phyloP scores from a whole-genome alignment of 2,329 filamentous ascomycete genomes.

The Lachnellula hyalina region DNA sequence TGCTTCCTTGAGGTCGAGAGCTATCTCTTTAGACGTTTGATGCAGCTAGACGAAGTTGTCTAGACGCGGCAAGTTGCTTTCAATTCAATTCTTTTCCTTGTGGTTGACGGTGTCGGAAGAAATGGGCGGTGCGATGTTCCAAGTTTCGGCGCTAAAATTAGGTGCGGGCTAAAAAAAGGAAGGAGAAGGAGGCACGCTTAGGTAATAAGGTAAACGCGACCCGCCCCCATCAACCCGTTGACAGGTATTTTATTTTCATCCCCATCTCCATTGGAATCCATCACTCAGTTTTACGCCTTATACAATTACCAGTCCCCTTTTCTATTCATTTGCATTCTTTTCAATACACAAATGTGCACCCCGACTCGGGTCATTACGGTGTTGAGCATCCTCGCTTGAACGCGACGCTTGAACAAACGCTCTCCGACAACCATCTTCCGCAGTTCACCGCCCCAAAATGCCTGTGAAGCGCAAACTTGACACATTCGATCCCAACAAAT shows the following conservation, averaged over 20 bases:
- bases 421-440: background rate
- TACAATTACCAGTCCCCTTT: too few relatives aligned
- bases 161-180: too few relatives aligned
- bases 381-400: background rate
- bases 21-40: background rate
- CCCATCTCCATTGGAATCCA: too few relatives aligned
- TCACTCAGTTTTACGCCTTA: too few relatives aligned
- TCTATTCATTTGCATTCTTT: background rate
- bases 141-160: background rate
- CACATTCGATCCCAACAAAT: slow-evolving; percentile 56
- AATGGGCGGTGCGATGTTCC: background rate
- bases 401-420: background rate
- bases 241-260: too few relatives aligned
- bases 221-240: too few relatives aligned
- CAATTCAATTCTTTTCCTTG: background rate
- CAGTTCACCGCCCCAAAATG: slow-evolving; percentile 18
- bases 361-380: background rate
- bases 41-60: background rate
- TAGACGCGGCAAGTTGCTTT: background rate
- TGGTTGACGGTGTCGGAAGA: background rate
- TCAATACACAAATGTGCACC: background rate
- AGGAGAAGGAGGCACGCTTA: too few relatives aligned
- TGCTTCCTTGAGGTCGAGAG: background rate
- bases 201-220: too few relatives aligned
- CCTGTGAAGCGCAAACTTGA: slow-evolving; percentile 48